These are phyloP conservation scores for Amniculicola lignicola DNA, from an alignment of 495 filamentous ascomycete genomes.

Conservation along the genomic window DNA sequence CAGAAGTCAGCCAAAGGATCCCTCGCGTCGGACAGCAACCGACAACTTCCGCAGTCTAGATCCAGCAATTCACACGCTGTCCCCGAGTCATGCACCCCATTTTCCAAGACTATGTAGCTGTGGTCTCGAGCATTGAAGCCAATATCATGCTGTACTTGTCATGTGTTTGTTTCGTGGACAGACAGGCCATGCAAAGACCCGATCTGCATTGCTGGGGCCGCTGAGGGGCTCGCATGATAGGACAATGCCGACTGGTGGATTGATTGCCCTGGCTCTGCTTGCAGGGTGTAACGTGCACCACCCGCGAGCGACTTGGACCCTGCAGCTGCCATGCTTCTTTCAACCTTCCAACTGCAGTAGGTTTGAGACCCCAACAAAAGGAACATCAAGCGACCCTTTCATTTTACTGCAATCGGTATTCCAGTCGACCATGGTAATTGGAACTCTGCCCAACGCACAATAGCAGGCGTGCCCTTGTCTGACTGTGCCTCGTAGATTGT, in stretches of 20 bases:
- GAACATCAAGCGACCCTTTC: constrained; percentile 27
- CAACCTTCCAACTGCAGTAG: constrained; percentile 14
- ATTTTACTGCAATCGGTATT: constrained; percentile 10
- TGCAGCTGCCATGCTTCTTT: constrained; percentile 33
- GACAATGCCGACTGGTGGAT: constrained; percentile 29
- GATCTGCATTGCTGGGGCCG: constrained; percentile 31
- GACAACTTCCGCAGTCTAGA: constrained; percentile 9
- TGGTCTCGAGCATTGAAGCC: constrained; percentile 1
- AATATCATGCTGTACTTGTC: constrained; percentile 14
- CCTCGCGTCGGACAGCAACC: constrained; percentile 3
- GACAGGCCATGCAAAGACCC: constrained; percentile 25
- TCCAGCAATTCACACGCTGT: constrained; percentile 1
- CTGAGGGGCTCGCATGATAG: constrained; percentile 31
- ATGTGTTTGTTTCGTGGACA: constrained; percentile 23
- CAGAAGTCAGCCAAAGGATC: neutral
- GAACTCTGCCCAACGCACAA: too few relatives aligned
- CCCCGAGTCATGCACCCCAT: neutral
- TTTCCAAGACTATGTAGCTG: neutral
- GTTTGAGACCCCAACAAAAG: constrained; percentile 18
- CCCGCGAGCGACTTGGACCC: constrained; percentile 8
- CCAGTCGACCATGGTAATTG: constrained; percentile 22
- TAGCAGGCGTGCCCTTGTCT: constrained; percentile 9
- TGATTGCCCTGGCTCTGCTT: constrained; percentile 27
- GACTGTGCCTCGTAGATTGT: neutral
- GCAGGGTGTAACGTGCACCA: constrained; percentile 20